Conservation (phyloP, 2,329 filamentous ascomycete genomes). For the Aspergillus phoenicis region DNA sequence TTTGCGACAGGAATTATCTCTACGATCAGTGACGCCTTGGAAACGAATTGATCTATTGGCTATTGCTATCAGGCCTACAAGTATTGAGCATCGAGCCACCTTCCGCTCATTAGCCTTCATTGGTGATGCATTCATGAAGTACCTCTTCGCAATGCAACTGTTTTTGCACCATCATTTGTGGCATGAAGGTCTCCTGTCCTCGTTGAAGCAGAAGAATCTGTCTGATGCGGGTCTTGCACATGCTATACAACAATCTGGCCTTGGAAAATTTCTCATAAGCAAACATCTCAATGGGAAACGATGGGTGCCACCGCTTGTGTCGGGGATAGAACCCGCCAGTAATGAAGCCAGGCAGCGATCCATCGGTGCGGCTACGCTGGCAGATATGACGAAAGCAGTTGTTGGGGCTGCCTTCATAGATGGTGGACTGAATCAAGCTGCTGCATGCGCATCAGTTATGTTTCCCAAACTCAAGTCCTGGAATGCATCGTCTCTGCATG, state of each 20-base stretch:
- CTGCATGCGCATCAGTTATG: conserved; percentile 4
- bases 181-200: conserved; percentile 8
- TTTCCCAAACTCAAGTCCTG: conserved; percentile 9
- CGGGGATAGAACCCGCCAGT: neutral
- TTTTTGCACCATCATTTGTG: conserved; percentile 9
- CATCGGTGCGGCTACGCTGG: conserved; percentile 2
- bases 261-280: neutral
- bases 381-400: conserved; percentile 6
- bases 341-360: neutral
- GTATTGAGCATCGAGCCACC: neutral
- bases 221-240: conserved; percentile 1
- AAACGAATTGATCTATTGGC: neutral
- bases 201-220: neutral
- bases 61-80: neutral
- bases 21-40: neutral
- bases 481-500: conserved; percentile 7
- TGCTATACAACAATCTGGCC: neutral
- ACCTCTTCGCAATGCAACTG: conserved; percentile 3
- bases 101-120: neutral
- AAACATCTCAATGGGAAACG: neutral
- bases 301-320: neutral
- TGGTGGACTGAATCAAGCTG: conserved; percentile 2
- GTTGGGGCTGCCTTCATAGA: conserved; percentile 4
- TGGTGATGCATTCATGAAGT: conserved; percentile 1
- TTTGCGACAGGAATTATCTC: neutral